These are phyloP conservation scores for Pouteria glomerata DNA, from an alignment of 148 eudicot species.

Conservation along the genomic window DNA sequence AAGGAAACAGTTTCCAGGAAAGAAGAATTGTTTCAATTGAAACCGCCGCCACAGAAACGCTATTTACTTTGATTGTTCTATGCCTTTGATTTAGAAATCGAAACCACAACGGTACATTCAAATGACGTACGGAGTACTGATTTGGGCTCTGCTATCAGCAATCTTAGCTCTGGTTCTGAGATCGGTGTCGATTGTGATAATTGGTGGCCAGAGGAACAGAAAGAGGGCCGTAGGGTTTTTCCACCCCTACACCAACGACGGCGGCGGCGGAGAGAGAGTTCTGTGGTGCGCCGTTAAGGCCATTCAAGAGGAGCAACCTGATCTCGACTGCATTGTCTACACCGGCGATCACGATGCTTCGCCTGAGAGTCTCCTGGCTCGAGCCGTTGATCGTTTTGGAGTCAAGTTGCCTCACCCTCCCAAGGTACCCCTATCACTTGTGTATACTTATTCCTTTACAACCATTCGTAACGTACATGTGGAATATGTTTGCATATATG, in stretches of 20 bases:
- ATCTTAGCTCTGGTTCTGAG: background rate
- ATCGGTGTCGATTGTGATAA: background rate
- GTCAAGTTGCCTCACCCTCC: constrained; percentile 53
- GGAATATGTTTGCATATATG: background rate
- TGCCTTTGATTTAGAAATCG: too few species aligned
- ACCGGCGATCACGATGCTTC: constrained; percentile 94
- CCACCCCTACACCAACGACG: constrained; percentile 94
- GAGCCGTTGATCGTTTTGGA: constrained; percentile 87
- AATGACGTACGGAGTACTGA: background rate
- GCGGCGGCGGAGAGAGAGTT: constrained; percentile 97
- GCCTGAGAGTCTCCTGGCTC: constrained; percentile 44
- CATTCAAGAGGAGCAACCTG: constrained; percentile 60
- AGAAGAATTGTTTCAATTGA: too few species aligned
- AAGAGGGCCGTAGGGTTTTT: constrained; percentile 70
- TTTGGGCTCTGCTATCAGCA: constrained; percentile 12
- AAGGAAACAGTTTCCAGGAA: too few species aligned
- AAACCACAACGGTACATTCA: background rate
- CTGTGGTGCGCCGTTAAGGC: constrained; percentile 96
- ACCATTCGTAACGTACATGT: too few species aligned
- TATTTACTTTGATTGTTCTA: too few species aligned
- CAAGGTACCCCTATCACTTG: constrained; percentile 46
- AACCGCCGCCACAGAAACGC: too few species aligned
- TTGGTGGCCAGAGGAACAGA: constrained; percentile 28
- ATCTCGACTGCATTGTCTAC: constrained; percentile 56
- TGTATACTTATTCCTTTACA: too few species aligned